Percentiles rank a stretch among this genome's conserved stretches.
phyloP scores from a whole-genome alignment of 805 yeast species.

The Schizosaccharomyces octosporus region DNA sequence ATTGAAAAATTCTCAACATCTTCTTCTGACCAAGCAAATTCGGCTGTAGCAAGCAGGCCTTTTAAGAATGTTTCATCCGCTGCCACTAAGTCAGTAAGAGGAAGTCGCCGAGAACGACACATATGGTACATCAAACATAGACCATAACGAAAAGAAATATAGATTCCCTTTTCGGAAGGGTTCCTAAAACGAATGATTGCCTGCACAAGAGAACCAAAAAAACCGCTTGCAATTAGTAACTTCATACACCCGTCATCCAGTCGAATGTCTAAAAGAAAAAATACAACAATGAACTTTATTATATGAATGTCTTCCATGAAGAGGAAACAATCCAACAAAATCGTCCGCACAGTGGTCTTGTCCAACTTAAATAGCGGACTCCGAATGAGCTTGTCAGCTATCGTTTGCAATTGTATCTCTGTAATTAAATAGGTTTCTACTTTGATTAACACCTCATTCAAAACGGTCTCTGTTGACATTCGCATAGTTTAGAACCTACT shows the following conservation, averaged over 20 bases:
- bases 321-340: not conserved
- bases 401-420: not conserved
- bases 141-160: not conserved
- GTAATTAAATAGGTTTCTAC: not conserved
- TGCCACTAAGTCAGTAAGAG: not conserved
- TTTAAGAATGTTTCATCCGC: slow-evolving; percentile 17
- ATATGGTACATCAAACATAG: not conserved
- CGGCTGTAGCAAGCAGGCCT: slow-evolving; percentile 24
- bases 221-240: not conserved
- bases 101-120: slow-evolving; percentile 1
- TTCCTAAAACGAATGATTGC: not conserved
- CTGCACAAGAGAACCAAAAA: not conserved
- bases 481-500: not conserved
- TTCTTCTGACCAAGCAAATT: slow-evolving; percentile 12
- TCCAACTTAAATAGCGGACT: not conserved
- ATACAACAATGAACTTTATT: not conserved
- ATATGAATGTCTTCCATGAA: not conserved
- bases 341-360: not conserved
- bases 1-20: slow-evolving; percentile 39
- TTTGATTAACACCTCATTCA: not conserved
- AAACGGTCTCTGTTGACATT: not conserved
- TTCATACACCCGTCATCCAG: not conserved
- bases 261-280: not conserved
- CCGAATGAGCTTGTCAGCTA: not conserved
- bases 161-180: not conserved